Conservation (phyloP, 176 grass and related monocot genomes). For the Triticum turgidum region DNA sequence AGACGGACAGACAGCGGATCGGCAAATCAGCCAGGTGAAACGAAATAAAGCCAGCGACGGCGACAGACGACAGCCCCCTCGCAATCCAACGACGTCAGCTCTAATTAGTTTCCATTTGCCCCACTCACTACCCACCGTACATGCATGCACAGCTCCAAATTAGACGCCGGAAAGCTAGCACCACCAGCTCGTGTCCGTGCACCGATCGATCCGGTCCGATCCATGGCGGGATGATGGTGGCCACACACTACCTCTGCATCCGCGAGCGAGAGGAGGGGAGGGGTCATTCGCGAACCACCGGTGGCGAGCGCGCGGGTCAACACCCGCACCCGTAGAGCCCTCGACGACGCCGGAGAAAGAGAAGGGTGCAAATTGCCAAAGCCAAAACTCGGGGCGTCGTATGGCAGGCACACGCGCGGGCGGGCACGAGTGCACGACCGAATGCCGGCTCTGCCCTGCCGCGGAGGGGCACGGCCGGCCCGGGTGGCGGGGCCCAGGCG, state of each 20-base stretch:
- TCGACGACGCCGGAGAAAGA: slow-evolving; percentile 22
- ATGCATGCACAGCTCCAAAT: not conserved
- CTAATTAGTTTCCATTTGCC: not conserved
- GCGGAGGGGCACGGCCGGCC: slow-evolving; percentile 17
- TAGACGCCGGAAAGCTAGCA: not conserved
- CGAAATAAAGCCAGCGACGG: slow-evolving; percentile 24
- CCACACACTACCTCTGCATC: not conserved
- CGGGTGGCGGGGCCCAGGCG: not conserved
- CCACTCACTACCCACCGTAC: not conserved
- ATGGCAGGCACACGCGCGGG: not conserved
- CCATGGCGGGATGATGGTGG: slow-evolving; percentile 36
- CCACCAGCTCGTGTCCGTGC: not conserved
- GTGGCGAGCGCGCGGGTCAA: not conserved
- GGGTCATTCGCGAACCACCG: not conserved
- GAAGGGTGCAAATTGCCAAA: not conserved
- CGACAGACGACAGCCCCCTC: not conserved
- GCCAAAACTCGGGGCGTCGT: not conserved
- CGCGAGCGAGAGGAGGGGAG: not conserved
- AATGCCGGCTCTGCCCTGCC: slow-evolving; percentile 18
- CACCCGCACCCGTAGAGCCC: slow-evolving; percentile 6
- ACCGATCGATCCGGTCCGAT: not conserved
- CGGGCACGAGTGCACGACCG: slow-evolving; percentile 13
- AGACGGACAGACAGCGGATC: slow-evolving; percentile 37
- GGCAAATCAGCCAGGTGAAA: slow-evolving; percentile 23
- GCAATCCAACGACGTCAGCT: slow-evolving; percentile 14